These are phyloP conservation scores for Cordyceps pruinosa DNA, from an alignment of 2,329 filamentous ascomycete species.

Conservation along the genomic window DNA sequence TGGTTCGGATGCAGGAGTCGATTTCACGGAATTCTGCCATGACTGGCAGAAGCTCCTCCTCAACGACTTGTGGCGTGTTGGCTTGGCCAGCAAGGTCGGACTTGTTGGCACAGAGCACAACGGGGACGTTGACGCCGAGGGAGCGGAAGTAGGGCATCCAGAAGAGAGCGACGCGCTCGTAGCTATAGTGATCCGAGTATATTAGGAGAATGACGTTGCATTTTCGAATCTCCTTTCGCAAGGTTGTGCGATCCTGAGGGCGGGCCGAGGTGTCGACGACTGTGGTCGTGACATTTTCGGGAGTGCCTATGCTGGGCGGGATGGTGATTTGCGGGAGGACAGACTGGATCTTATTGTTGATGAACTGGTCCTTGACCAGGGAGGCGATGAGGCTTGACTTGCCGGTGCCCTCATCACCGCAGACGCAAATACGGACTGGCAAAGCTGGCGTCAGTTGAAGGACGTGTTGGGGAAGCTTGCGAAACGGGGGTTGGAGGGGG, in stretches of 20 bases:
- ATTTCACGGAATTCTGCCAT: conserved; percentile 99
- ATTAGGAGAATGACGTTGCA: conserved; percentile 95
- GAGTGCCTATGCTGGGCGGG: conserved; percentile 84
- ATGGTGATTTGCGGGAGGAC: conserved; percentile 94
- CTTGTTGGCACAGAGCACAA: conserved; percentile 95
- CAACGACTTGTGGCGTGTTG: conserved; percentile 75
- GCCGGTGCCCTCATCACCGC: conserved; percentile 91
- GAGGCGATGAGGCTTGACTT: conserved; percentile 92
- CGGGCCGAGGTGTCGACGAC: conserved; percentile 96
- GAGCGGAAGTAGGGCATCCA: conserved; percentile 99
- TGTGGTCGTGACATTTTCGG: conserved; percentile 93
- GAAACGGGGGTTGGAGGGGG: not conserved
- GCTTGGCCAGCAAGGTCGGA: conserved; percentile 75
- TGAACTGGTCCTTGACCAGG: conserved; percentile 94
- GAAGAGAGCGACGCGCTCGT: conserved; percentile 91
- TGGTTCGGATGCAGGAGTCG: conserved; percentile 93
- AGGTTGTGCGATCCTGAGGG: conserved; percentile 81
- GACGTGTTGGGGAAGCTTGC: not conserved
- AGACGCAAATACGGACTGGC: conserved; percentile 86
- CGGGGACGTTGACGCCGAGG: conserved; percentile 95
- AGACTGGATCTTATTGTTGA: conserved; percentile 89
- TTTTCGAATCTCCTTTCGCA: conserved; percentile 92
- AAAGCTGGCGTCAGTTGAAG: not conserved
- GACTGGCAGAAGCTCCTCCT: conserved; percentile 95
- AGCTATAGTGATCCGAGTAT: conserved; percentile 98